Percentiles rank a stretch among this genome's conserved stretches.
phyloP scores from a whole-genome alignment of 768 basidiomycete species.

The Botryobasidium botryosum region DNA sequence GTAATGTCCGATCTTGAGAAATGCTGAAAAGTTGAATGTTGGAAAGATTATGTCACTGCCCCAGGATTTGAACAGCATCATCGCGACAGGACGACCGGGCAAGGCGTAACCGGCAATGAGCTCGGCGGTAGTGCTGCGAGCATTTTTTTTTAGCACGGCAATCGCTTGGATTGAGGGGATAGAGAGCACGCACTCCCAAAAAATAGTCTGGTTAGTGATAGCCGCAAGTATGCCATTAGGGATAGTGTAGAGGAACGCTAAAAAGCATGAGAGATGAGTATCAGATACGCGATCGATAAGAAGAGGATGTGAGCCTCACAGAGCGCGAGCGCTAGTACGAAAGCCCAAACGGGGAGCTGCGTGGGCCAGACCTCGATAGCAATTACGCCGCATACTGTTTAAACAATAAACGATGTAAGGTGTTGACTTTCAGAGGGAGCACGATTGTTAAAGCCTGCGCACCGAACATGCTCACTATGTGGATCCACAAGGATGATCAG shows the following conservation, averaged over 20 bases:
- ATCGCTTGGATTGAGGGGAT: constrained; percentile 7
- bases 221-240: constrained; percentile 77
- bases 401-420: too few species aligned
- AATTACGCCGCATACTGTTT: constrained; percentile 42
- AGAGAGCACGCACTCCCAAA: constrained; percentile 37
- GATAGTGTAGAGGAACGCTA: constrained; percentile 48
- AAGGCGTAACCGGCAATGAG: constrained; percentile 61
- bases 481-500: too few species aligned
- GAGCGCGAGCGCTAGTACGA: constrained; percentile 52
- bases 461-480: constrained; percentile 13
- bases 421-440: too few species aligned
- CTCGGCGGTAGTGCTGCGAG: constrained; percentile 46
- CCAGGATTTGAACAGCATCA: constrained; percentile 23
- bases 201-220: constrained; percentile 39
- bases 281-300: background rate
- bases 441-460: constrained; percentile 38
- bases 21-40: background rate
- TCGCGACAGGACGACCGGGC: constrained; percentile 65
- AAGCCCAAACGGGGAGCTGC: constrained; percentile 61
- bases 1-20: constrained; percentile 27
- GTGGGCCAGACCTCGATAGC: constrained; percentile 52
- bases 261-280: too few species aligned
- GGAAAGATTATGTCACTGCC: constrained; percentile 8
- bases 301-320: constrained; percentile 19
- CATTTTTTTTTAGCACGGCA: constrained; percentile 12